Evolutionary conservation across 768 basidiomycete species (phyloP), one percentile per base, ranked within the genome.

Genomic region (Suillus hirtellus): DNA sequence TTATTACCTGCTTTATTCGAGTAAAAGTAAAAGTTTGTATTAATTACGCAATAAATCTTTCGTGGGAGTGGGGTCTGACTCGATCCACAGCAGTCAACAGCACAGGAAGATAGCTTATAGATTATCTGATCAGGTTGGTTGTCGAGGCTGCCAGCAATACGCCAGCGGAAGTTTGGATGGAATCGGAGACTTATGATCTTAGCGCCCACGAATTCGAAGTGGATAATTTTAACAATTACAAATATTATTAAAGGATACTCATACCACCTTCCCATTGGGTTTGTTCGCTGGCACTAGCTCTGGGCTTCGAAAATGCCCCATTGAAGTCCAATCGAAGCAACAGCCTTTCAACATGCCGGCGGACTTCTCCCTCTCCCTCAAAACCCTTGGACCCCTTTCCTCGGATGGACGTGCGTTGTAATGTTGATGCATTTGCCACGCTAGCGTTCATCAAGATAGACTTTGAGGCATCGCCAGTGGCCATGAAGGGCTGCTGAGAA

Each of bases 241-340:
- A 27, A 40, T 58, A 56, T 40, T 56, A 56, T n/a, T n/a, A n/a
- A n/a, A n/a, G n/a, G 17, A 56, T 24, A 47, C 12, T 21, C 14
- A 47, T 47, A 35, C 19, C 11, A 53, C 5, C 31, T 34, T 34
- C 52, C 52, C 52, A 19, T 27, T 24, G 21, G 8, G 24, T 24
- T 15, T 40, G 37, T 40, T 40, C 27, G 24, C 4, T 58, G 38
- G 38, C 47, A 46, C 62, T 66, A 40, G 21, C 73, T 46, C 76
- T 74, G 14, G 81, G 79, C 38, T 79, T 84, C 17, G 90, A 90
- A 66, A 92, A 86, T 53, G 81, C 84, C 14, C 89, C 91, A 68
- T 93, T 95, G 72, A 95, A 92, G 75, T 96, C 95, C 14, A 96
- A 76, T 44, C 92, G 84, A 38, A 96, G 79, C 47, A 96, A 73